phyloP scores from a whole-genome alignment of 352 stramenopile genomes.

The Saprolegnia parasitica region DNA sequence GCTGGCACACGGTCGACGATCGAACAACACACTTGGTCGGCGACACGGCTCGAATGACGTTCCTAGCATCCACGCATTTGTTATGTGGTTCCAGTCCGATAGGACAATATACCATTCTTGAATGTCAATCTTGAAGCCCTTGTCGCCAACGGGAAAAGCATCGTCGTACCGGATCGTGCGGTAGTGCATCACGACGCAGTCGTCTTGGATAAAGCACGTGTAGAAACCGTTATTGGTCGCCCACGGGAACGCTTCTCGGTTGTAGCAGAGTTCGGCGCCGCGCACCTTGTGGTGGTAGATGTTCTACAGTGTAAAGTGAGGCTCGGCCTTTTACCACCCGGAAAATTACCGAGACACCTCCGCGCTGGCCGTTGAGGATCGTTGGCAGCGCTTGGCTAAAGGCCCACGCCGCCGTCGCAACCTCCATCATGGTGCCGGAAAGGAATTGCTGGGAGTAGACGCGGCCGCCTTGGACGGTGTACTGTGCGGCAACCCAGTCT shows the following conservation, averaged over 20 bases:
- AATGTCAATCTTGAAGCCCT: slow-evolving; percentile 16
- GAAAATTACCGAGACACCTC: not conserved
- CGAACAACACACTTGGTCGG: not conserved
- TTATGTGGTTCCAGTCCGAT: not conserved
- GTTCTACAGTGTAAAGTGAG: slow-evolving; percentile 6
- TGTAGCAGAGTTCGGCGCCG: not conserved
- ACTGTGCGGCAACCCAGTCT: not conserved
- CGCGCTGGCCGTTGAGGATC: slow-evolving; percentile 11
- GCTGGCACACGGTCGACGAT: not conserved
- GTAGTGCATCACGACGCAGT: slow-evolving; percentile 9
- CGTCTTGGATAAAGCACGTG: not conserved
- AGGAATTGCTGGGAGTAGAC: slow-evolving; percentile 7
- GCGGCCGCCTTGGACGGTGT: not conserved
- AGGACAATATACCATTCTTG: slow-evolving; percentile 8
- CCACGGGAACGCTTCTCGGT: not conserved
- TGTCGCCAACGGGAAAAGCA: not conserved
- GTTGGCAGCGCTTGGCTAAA: slow-evolving; percentile 14
- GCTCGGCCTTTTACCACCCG: not conserved
- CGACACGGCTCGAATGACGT: slow-evolving; percentile 4
- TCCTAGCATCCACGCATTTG: not conserved
- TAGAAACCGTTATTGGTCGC: slow-evolving; percentile 10
- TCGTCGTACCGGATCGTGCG: slow-evolving; percentile 2
- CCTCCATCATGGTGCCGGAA: not conserved
- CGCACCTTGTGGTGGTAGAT: slow-evolving; percentile 4
- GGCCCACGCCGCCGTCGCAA: not conserved